These are phyloP conservation scores for Globisporangium ultimum DNA, from an alignment of 352 stramenopile species.

Conservation along the genomic window DNA sequence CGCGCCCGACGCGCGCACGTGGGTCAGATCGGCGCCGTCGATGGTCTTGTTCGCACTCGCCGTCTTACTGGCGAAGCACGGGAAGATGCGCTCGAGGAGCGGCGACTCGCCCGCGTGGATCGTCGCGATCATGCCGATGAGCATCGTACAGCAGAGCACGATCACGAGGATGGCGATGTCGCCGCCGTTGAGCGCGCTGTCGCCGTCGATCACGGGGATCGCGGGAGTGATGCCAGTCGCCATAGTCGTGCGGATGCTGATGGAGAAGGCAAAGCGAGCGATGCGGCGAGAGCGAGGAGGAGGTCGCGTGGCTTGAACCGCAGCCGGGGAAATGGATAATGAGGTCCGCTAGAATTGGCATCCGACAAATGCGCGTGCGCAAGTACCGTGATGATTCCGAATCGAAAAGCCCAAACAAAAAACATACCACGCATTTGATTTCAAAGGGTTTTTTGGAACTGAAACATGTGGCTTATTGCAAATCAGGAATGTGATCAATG, in stretches of 20 bases:
- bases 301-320: too few species aligned
- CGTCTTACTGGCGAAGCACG: constrained; percentile 8
- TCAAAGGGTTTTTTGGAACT: too few species aligned
- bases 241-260: not conserved
- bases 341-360: not conserved
- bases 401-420: too few species aligned
- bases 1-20: constrained; percentile 11
- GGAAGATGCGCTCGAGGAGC: constrained; percentile 10
- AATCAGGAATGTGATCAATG: too few species aligned
- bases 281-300: not conserved
- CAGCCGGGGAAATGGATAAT: constrained; percentile 4
- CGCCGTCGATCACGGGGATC: constrained; percentile 6
- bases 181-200: constrained; percentile 12
- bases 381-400: too few species aligned
- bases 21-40: constrained; percentile 9
- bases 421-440: too few species aligned
- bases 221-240: constrained; percentile 9
- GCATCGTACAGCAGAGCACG: constrained; percentile 16
- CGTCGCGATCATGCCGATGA: constrained; percentile 18
- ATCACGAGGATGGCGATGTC: constrained; percentile 17
- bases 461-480: too few species aligned
- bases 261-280: not conserved
- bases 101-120: constrained; percentile 17
- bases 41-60: not conserved
- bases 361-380: too few species aligned